Evolutionary conservation across 352 stramenopile genomes (phyloP).

Genomic region (Albugo laibachii): DNA sequence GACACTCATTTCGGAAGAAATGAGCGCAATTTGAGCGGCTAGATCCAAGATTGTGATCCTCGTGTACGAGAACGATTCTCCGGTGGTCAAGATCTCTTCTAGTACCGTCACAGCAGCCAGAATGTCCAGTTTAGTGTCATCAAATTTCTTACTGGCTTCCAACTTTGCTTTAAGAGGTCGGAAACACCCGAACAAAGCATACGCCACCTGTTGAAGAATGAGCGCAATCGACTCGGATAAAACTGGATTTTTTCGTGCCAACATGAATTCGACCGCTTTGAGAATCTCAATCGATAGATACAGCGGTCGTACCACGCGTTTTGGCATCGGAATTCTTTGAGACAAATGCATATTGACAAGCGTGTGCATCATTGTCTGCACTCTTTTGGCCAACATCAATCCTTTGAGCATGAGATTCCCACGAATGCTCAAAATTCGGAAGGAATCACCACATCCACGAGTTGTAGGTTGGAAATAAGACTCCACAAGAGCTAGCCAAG

Average conservation of each 20-base stretch:
- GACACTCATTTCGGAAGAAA: slow-evolving; percentile 22
- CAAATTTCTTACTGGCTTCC: slow-evolving; percentile 71
- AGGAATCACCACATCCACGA: slow-evolving; percentile 39
- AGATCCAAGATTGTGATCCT: slow-evolving; percentile 61
- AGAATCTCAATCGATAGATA: slow-evolving; percentile 82
- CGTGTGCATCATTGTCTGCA: slow-evolving; percentile 81
- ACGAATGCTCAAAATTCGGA: slow-evolving; percentile 59
- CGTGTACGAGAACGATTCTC: slow-evolving; percentile 74
- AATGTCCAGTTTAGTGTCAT: slow-evolving; percentile 74
- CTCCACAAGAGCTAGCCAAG: slow-evolving; percentile 75
- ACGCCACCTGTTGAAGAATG: slow-evolving; percentile 52
- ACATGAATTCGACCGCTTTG: slow-evolving; percentile 87
- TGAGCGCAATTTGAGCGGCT: slow-evolving; percentile 58
- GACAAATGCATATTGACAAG: slow-evolving; percentile 78
- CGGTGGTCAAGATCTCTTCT: slow-evolving; percentile 64
- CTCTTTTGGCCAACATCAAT: slow-evolving; percentile 72
- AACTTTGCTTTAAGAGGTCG: slow-evolving; percentile 62
- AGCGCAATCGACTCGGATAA: slow-evolving; percentile 52
- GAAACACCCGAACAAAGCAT: slow-evolving; percentile 65
- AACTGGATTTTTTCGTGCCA: slow-evolving; percentile 71
- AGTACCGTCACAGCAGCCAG: slow-evolving; percentile 66
- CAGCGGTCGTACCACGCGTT: slow-evolving; percentile 59
- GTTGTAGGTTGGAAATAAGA: slow-evolving; percentile 74
- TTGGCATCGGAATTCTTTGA: slow-evolving; percentile 72
- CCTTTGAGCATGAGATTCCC: slow-evolving; percentile 84